Evolutionary conservation across 2,329 filamentous ascomycete genomes (phyloP).

Genomic region (Fonsecaea monophora): DNA sequence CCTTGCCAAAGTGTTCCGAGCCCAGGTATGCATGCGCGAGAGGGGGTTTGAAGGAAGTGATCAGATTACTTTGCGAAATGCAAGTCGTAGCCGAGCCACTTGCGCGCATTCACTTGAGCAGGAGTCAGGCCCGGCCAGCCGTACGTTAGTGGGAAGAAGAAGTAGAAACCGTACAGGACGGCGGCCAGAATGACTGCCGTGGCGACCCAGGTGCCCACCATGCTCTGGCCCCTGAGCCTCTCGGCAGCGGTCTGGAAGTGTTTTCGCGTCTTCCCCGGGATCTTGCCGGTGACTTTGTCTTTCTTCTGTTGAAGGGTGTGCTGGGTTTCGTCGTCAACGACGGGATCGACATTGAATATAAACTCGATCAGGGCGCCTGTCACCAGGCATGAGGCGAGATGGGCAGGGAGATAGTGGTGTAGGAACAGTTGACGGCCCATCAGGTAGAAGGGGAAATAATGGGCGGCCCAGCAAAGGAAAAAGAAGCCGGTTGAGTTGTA

Average conservation of each 20-base stretch:
- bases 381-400: constrained; percentile 87
- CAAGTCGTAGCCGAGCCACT: constrained; percentile 96
- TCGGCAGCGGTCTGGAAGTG: constrained; percentile 80
- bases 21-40: too few species aligned
- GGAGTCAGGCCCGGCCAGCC: constrained; percentile 87
- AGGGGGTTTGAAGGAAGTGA: too few species aligned
- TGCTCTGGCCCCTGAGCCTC: constrained; percentile 78
- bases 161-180: constrained; percentile 81
- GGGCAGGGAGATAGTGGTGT: constrained; percentile 95
- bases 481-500: constrained; percentile 99
- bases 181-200: constrained; percentile 70
- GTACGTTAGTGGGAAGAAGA: constrained; percentile 94
- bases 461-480: constrained; percentile 96
- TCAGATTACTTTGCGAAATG: constrained; percentile 90
- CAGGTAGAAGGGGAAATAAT: constrained; percentile 96
- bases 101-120: constrained; percentile 74
- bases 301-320: constrained; percentile 43
- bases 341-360: constrained; percentile 87
- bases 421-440: constrained; percentile 99
- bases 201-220: constrained; percentile 80
- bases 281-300: constrained; percentile 46
- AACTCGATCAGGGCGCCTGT: constrained; percentile 93
- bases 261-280: constrained; percentile 54
- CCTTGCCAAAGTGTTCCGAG: background rate
- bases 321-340: constrained; percentile 54